Conservation (phyloP, 805 yeast genomes). For the Starmerella apicola region DNA sequence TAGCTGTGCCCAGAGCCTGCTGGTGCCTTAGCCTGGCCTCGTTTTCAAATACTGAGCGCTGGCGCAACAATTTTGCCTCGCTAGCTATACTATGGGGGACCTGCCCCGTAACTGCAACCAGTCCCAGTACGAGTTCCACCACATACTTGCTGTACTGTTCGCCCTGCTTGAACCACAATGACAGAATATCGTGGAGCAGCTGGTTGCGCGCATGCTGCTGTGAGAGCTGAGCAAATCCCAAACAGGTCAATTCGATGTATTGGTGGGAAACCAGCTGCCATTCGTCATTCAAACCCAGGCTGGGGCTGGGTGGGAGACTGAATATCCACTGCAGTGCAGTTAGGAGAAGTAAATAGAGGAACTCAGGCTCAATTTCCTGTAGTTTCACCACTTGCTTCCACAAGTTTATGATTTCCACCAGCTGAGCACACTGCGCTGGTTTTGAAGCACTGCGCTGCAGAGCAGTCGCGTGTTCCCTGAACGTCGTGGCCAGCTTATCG, state of each 20-base stretch:
- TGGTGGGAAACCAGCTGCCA: not conserved
- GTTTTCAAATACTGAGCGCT: conserved; percentile 1
- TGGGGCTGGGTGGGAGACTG: not conserved
- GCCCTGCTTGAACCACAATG: conserved; percentile 1
- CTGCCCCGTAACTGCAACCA: conserved; percentile 10
- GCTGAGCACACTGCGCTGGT: not conserved
- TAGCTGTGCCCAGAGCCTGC: conserved; percentile 3
- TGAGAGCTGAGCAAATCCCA: conserved; percentile 1
- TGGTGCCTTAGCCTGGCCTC: conserved; percentile 1
- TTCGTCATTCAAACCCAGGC: not conserved
- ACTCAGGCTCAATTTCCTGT: conserved; percentile 7
- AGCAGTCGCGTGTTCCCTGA: not conserved
- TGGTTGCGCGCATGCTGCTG: conserved; percentile 1
- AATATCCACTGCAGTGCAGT: conserved; percentile 9
- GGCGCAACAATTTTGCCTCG: conserved; percentile 5
- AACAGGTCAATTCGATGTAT: conserved; percentile 1
- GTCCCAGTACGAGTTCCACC: conserved; percentile 4
- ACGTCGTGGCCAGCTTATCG: conserved; percentile 2
- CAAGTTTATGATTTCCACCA: not conserved
- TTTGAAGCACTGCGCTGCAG: not conserved
- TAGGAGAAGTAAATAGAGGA: conserved; percentile 2
- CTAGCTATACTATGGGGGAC: conserved; percentile 4
- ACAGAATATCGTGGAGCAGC: conserved; percentile 5
- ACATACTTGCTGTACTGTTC: not conserved
- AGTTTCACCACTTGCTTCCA: conserved; percentile 3